These are phyloP conservation scores for Albatrellus ellisii DNA, from an alignment of 768 basidiomycete genomes.

Conservation along the genomic window DNA sequence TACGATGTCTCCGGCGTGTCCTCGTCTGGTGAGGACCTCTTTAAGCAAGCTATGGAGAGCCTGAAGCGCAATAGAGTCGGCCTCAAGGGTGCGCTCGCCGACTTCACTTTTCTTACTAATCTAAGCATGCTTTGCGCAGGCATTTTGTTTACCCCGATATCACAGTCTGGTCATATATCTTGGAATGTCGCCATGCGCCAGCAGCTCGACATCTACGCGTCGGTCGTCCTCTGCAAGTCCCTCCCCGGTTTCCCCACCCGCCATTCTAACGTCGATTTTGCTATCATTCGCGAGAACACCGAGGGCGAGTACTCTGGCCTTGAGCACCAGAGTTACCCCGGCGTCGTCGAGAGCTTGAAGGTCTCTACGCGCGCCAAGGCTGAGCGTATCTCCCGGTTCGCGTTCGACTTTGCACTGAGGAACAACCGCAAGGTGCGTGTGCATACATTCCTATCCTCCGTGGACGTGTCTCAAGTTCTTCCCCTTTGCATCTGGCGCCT, in stretches of 20 bases:
- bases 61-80: slow-evolving; percentile 96
- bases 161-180: slow-evolving; percentile 91
- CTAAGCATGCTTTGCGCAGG: slow-evolving; percentile 32
- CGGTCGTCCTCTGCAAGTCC: slow-evolving; percentile 96
- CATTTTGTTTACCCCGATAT: slow-evolving; percentile 97
- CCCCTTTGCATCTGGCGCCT: too few relatives aligned
- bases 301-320: slow-evolving; percentile 99
- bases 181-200: slow-evolving; percentile 99
- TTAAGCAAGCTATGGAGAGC: slow-evolving; percentile 97
- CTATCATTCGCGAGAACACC: slow-evolving; percentile 99
- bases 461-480: neutral
- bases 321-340: slow-evolving; percentile 96
- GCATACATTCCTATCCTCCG: slow-evolving; percentile 8
- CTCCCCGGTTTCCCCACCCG: slow-evolving; percentile 93
- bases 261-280: slow-evolving; percentile 94
- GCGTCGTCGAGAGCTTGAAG: slow-evolving; percentile 97
- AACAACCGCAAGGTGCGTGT: slow-evolving; percentile 86
- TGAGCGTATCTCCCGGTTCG: slow-evolving; percentile 93
- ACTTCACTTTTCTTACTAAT: neutral
- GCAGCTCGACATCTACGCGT: slow-evolving; percentile 98
- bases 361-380: slow-evolving; percentile 92
- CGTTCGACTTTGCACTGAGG: slow-evolving; percentile 97
- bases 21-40: slow-evolving; percentile 84
- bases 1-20: slow-evolving; percentile 97
- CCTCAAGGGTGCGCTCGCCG: slow-evolving; percentile 64